These are phyloP conservation scores for Psilocybe tampanensis DNA, from an alignment of 768 basidiomycete species.

Conservation along the genomic window DNA sequence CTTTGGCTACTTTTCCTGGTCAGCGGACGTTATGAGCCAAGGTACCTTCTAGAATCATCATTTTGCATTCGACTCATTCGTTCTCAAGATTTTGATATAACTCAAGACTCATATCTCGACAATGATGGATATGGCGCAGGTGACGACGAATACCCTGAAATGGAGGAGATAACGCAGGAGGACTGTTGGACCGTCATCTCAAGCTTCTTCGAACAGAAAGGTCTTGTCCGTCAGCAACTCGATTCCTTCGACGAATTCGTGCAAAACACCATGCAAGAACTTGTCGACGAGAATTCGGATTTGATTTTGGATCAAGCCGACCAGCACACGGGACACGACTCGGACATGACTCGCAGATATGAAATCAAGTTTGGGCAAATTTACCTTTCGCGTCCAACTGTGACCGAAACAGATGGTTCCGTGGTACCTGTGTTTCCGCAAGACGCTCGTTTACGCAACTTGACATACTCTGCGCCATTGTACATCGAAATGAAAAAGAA, in stretches of 20 bases:
- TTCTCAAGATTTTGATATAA: slow-evolving; percentile 46
- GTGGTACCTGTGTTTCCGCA: slow-evolving; percentile 95
- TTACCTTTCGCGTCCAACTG: slow-evolving; percentile 92
- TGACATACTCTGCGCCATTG: slow-evolving; percentile 94
- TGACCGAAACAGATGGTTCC: slow-evolving; percentile 94
- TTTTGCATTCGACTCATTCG: slow-evolving; percentile 33
- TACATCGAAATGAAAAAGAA: slow-evolving; percentile 96
- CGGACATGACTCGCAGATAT: slow-evolving; percentile 85
- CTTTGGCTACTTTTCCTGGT: slow-evolving; percentile 4
- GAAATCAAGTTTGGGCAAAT: slow-evolving; percentile 98
- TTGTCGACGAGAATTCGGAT: slow-evolving; percentile 96
- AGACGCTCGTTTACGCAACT: slow-evolving; percentile 90
- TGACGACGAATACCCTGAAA: slow-evolving; percentile 68
- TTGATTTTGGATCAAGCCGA: slow-evolving; percentile 95
- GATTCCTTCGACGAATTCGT: slow-evolving; percentile 99
- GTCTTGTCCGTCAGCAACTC: slow-evolving; percentile 96
- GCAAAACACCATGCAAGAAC: slow-evolving; percentile 98
- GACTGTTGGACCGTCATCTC: slow-evolving; percentile 97
- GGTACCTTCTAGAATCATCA: slow-evolving; percentile 40
- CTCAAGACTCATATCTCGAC: slow-evolving; percentile 63
- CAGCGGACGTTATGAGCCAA: slow-evolving; percentile 48
- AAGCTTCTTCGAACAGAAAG: slow-evolving; percentile 96
- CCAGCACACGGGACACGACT: slow-evolving; percentile 89
- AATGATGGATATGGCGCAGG: slow-evolving; percentile 60
- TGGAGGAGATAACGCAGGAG: slow-evolving; percentile 86